Evolutionary conservation across 2,329 filamentous ascomycete genomes (phyloP), one percentile per base, ranked within the genome.

Genomic region (Ramularia endophylla): DNA sequence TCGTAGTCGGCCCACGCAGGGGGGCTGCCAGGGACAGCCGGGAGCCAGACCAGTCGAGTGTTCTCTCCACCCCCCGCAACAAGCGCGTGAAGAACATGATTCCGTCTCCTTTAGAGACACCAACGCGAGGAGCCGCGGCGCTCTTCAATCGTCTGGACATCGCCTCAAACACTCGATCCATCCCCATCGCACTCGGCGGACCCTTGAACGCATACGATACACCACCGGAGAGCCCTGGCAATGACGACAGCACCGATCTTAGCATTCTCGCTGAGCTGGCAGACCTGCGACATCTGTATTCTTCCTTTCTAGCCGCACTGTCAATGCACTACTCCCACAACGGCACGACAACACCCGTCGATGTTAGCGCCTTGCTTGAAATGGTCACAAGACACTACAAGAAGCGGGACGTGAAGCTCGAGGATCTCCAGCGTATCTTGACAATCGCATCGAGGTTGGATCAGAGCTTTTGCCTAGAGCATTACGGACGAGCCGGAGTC

Each of bases 291-390:
- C 65, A 69, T 36, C 61, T 74, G 6, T 66, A 73, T 51, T 61
- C 63, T 7, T 67, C 70, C 27, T 72, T 74, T 48, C 63, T 74
- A 13, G 67, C 65, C 12, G 67, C 71, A n/a, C 58, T 73, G 9
- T 67, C 69, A 5, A 57, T 74, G 19, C 68, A 73, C 50, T 71
- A 68, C 47, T 67, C 71, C 15, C 71, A 74, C 52, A 70, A 72
- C 43, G 69, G 67, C 34, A 65, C 64, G 9, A 60, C 67, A 5
- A 59, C 65, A 12, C 63, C 70, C n/a, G 62, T 67, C 39, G 61
- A 71, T 43, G 53, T 72, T 16, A 51, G 58, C 17, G 53, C 58
- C 16, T 49, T 74, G 20, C 60, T 65, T 16, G 58, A 63, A 17
- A 61, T 64, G 6, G 58, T 69, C 32, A 65, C 69, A 5, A 58